Conservation (phyloP, 2,329 filamentous ascomycete species). For the Calonectria honghensis region DNA sequence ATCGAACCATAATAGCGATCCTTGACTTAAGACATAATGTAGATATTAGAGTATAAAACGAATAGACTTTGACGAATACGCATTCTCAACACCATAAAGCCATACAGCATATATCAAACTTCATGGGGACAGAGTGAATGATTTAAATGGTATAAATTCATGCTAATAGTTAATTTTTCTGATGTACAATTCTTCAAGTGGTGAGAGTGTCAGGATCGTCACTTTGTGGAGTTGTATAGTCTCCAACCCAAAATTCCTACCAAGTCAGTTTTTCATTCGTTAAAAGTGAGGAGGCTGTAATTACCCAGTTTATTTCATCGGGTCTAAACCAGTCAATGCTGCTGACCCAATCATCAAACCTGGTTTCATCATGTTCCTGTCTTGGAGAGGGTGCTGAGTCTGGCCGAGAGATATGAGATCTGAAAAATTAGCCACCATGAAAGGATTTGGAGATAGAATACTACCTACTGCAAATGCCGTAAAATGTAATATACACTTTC, state of each 20-base stretch:
- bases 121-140: not conserved
- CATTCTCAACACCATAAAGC: not conserved
- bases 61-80: not conserved
- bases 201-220: not conserved
- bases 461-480: conserved; percentile 42
- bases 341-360: conserved; percentile 43
- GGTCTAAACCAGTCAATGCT: conserved; percentile 46
- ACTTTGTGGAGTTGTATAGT: conserved; percentile 28
- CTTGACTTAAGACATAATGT: not conserved
- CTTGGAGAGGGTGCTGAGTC: conserved; percentile 2
- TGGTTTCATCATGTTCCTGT: conserved; percentile 29
- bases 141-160: not conserved
- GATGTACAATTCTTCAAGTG: not conserved
- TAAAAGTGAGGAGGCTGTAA: not conserved
- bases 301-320: conserved; percentile 44
- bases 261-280: not conserved
- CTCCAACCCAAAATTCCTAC: conserved; percentile 41
- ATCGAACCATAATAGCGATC: not conserved
- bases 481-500: conserved; percentile 41
- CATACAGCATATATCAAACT: not conserved
- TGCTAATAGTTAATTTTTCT: not conserved
- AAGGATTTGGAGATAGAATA: not conserved
- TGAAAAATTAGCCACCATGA: conserved; percentile 4
- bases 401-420: conserved; percentile 32
- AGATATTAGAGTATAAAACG: not conserved